phyloP scores from a whole-genome alignment of 768 basidiomycete species.

The Tricholoma terreum region DNA sequence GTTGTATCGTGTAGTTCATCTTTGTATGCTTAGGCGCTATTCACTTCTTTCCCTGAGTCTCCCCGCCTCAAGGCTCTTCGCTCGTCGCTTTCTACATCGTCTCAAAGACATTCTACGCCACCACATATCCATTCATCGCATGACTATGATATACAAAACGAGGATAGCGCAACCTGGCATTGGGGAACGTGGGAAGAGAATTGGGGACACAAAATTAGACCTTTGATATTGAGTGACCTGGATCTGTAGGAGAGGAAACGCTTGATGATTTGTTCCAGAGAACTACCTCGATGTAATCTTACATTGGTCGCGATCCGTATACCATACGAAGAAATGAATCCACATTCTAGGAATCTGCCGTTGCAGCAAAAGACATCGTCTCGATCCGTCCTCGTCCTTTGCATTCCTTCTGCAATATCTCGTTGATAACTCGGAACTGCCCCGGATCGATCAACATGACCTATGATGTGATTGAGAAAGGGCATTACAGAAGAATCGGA shows the following conservation, averaged over 20 bases:
- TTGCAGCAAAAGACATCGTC: constrained; percentile 72
- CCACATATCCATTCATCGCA: constrained; percentile 19
- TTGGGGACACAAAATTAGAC: constrained; percentile 69
- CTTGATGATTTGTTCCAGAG: not conserved
- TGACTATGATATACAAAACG: constrained; percentile 17
- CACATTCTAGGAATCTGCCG: constrained; percentile 30
- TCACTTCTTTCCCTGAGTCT: constrained; percentile 60
- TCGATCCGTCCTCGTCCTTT: constrained; percentile 87
- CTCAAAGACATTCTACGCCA: constrained; percentile 25
- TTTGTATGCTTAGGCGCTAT: constrained; percentile 40
- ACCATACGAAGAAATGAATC: not conserved
- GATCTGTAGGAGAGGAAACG: not conserved
- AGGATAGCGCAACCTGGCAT: constrained; percentile 33
- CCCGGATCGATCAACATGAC: constrained; percentile 91
- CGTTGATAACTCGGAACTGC: constrained; percentile 85
- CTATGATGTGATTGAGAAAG: constrained; percentile 37
- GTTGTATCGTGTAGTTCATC: not conserved
- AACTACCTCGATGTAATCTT: not conserved
- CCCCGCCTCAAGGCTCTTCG: constrained; percentile 49
- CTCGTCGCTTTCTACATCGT: constrained; percentile 39
- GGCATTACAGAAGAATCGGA: not conserved
- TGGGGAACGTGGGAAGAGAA: constrained; percentile 87
- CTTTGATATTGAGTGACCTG: constrained; percentile 41
- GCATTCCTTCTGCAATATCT: constrained; percentile 86
- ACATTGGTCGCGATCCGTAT: not conserved